Evolutionary conservation across 2,329 filamentous ascomycete genomes (phyloP), one percentile per base, ranked within the genome.

Genomic region (Apiospora malaysiana): DNA sequence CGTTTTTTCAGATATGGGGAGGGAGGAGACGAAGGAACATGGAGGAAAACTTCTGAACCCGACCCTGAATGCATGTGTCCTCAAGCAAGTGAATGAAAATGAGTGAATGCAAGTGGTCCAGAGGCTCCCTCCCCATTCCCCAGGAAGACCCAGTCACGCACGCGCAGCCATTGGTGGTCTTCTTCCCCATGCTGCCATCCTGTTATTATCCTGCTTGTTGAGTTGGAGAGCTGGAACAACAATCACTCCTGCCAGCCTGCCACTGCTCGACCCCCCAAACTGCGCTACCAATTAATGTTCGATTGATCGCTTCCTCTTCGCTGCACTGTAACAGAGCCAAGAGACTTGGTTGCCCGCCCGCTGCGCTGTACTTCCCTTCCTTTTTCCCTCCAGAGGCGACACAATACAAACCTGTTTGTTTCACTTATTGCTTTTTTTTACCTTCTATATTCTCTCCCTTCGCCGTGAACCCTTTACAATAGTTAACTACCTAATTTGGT

Each of bases 401-500:
- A 65, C 49, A 23, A 67, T 69, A 40, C 42, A 45, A 68, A 56
- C 65, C 63, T 68, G 71, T 70, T 72, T 18, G 68, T 73, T 70
- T 68, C 70, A 70, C 45, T 72, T 71, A 70, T 70, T 70, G 71
- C 46, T 68, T 66, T 69, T 70, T 70, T 70, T 70, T 69, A 71
- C 37, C 40, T 59, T 45, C 49, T 69, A 47, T 67, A 63, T 69
- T 71, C 66, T 63, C 70, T 73, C 69, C 68, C 71, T 71, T 70
- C 51, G 43, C 70, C 43, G 45, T 32, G 32, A 63, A n/a, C 56
- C 56, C 56, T 63, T 59, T 27, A 16, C n/a, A 42, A 42, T 32
- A 32, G 6, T 32, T 32, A 25, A 23, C 16, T 12, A 25, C n/a
- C 16, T 12, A 32, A 32, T 25, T 63, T 32, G 3, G 6, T 32